Evolutionary conservation across 805 yeast species (phyloP), one percentile per base, ranked within the genome.

Genomic region (Candida pseudoglaebosa): DNA sequence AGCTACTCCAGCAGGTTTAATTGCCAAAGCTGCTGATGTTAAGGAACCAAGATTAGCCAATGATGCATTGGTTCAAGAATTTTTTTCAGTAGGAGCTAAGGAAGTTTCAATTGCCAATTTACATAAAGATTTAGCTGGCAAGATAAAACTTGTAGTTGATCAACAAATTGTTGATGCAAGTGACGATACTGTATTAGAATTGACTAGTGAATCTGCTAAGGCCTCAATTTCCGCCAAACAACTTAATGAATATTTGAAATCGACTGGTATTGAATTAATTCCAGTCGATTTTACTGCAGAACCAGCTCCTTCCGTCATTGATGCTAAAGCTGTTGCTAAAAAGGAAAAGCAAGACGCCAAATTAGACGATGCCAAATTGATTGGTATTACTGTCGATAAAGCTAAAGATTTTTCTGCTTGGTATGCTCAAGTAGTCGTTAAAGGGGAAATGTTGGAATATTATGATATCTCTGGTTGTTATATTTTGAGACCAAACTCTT

Each of bases 391-490:
- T 33, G 95, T 85, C 37, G 95, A 88, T 65, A 93, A 93, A 69
- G 78, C 80, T 46, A 73, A 79, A 54, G 99, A 93, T 61, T 93
- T 93, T 73, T 81, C 99, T 45, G 80, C 89, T 38, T 93, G 99
- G 99, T 93, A 93, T 71, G 90, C 90, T 54, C 99, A 93, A 72
- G 83, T 95, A 43, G 76, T 90, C 49, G 85, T 95, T 56, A 93
- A 93, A 70, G 95, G 96, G 67, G 99, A 93, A 67, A 87, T 95
- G 96, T 76, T 93, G 55, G 99, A 95, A 62, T 93, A 93, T 73
- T 93, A 93, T 60, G 99, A 95, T 60, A 98, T 93, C 37, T 89
- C 97, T 37, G 99, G 99, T 53, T 93, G 99, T 73, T 93, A 93
- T 66, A 93, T 93, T 56, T 72, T 93, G 75, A 84, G 97, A 68